A percentile compares a stretch with the other conserved stretches of the same genome.
Evolutionary conservation across 768 basidiomycete genomes (phyloP).

Genomic region (Rhizopogon vinicolor): DNA sequence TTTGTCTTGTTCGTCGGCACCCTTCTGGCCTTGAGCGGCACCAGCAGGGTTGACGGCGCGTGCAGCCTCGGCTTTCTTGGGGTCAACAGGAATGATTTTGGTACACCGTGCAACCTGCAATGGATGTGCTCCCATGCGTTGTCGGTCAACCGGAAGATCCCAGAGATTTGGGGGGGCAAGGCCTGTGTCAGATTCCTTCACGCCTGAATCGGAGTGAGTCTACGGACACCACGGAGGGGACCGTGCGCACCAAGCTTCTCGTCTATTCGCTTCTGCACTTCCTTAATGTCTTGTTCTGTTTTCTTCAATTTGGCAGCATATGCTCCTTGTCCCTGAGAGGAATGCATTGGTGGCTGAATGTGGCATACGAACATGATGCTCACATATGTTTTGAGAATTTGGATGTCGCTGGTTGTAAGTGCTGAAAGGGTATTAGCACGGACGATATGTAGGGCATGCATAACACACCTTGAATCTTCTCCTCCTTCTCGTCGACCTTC

Average conservation of each 20-base stretch:
- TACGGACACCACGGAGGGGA: background rate
- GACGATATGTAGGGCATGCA: background rate
- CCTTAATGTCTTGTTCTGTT: slow-evolving; percentile 89
- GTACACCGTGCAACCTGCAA: slow-evolving; percentile 97
- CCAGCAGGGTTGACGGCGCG: slow-evolving; percentile 75
- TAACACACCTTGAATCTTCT: slow-evolving; percentile 81
- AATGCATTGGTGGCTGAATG: background rate
- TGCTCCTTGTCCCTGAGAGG: slow-evolving; percentile 89
- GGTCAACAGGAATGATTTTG: slow-evolving; percentile 89
- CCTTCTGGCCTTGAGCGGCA: slow-evolving; percentile 83
- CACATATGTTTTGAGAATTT: slow-evolving; percentile 98
- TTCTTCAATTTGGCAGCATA: slow-evolving; percentile 87
- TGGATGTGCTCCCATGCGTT: slow-evolving; percentile 89
- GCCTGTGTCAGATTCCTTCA: slow-evolving; percentile 98
- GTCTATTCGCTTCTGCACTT: slow-evolving; percentile 95
- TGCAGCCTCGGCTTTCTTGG: slow-evolving; percentile 71
- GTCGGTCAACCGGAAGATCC: slow-evolving; percentile 92
- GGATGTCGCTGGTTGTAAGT: slow-evolving; percentile 97
- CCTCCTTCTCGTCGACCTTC: slow-evolving; percentile 80
- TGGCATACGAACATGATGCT: slow-evolving; percentile 18
- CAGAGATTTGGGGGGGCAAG: slow-evolving; percentile 95
- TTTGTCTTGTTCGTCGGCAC: slow-evolving; percentile 98
- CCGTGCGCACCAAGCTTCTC: slow-evolving; percentile 81
- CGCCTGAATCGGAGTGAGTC: slow-evolving; percentile 41
- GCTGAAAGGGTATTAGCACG: slow-evolving; percentile 40